phyloP scores from a whole-genome alignment of 2,329 filamentous ascomycete species.

The Lecanicillium sp. region DNA sequence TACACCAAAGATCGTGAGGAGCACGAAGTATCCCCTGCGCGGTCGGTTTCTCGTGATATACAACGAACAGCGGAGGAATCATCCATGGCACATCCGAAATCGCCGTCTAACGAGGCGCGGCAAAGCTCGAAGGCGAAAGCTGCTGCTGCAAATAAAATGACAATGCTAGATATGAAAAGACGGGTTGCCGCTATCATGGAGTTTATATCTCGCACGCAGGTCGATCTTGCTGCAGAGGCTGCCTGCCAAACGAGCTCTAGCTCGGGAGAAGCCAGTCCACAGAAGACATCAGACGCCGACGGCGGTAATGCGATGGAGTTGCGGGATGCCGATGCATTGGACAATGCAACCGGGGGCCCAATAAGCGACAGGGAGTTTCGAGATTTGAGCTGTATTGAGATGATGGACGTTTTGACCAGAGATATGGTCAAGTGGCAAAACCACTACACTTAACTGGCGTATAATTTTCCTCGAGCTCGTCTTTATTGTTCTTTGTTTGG shows the following conservation, averaged over 20 bases:
- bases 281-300: constrained; percentile 26
- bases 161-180: constrained; percentile 82
- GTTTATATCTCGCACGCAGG: constrained; percentile 82
- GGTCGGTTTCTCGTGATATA: constrained; percentile 48
- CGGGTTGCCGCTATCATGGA: constrained; percentile 79
- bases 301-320: constrained; percentile 4
- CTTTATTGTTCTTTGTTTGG: too few species aligned
- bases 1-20: constrained; percentile 71
- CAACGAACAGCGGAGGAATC: constrained; percentile 32
- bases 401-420: constrained; percentile 82
- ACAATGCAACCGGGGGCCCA: neutral
- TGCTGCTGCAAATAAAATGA: constrained; percentile 60
- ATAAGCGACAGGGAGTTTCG: constrained; percentile 54
- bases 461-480: neutral
- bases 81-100: constrained; percentile 29
- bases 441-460: constrained; percentile 43
- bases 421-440: constrained; percentile 83
- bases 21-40: constrained; percentile 50
- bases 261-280: constrained; percentile 35
- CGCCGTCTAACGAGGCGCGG: constrained; percentile 42
- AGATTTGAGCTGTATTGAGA: constrained; percentile 71
- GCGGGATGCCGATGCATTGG: constrained; percentile 14
- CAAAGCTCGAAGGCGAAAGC: constrained; percentile 46
- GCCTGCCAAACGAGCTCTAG: constrained; percentile 33
- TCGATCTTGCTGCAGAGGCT: constrained; percentile 70